A percentile compares a stretch with the other conserved stretches of the same genome.
phyloP scores from a whole-genome alignment of 2,329 filamentous ascomycete species.

The Pseudopithomyces maydicus region DNA sequence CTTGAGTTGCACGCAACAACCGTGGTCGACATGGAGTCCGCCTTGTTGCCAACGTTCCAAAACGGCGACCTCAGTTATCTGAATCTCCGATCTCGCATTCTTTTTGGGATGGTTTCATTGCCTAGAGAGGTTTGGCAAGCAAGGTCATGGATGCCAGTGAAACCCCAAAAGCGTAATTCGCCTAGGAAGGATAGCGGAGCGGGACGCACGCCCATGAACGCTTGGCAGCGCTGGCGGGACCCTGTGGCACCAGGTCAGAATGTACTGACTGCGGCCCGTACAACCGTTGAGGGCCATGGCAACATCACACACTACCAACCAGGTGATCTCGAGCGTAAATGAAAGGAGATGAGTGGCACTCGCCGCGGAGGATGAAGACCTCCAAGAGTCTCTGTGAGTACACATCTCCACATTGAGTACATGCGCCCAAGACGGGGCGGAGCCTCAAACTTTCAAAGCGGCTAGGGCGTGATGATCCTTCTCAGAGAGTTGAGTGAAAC shows the following conservation, averaged over 20 bases:
- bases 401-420: not conserved
- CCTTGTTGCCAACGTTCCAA: not conserved
- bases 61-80: not conserved
- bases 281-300: conserved; percentile 16
- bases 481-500: not conserved
- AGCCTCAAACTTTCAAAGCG: conserved; percentile 1
- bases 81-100: not conserved
- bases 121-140: not conserved
- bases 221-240: conserved; percentile 14
- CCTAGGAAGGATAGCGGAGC: conserved; percentile 16
- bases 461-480: conserved; percentile 9
- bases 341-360: conserved; percentile 4
- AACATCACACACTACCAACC: conserved; percentile 1
- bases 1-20: not conserved
- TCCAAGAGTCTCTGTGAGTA: not conserved
- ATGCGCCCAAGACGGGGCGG: conserved; percentile 3
- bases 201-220: conserved; percentile 11
- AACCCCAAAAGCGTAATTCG: not conserved
- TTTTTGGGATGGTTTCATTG: not conserved
- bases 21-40: not conserved
- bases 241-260: conserved; percentile 2
- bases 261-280: conserved; percentile 13
- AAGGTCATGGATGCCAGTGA: not conserved
- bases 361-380: not conserved
- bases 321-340: not conserved